These are phyloP conservation scores for Quercus aquifolioides DNA, from an alignment of 306 rosid genomes.

Conservation along the genomic window DNA sequence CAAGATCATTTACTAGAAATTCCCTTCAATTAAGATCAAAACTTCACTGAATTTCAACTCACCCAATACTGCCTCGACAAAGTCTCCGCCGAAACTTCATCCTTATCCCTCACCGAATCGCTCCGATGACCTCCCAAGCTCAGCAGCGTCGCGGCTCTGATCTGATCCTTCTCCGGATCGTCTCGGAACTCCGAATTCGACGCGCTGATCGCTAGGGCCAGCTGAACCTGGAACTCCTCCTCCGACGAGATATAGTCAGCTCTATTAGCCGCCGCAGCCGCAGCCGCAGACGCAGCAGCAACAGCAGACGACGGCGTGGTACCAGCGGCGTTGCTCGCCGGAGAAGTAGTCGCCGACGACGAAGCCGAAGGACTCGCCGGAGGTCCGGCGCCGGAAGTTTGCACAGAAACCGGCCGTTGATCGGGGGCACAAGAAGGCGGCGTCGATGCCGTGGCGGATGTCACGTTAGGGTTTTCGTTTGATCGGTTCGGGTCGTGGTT, in stretches of 20 bases:
- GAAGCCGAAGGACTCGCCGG: constrained; percentile 45
- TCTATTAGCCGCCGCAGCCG: constrained; percentile 33
- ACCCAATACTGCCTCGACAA: constrained; percentile 97
- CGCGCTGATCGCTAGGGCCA: constrained; percentile 97
- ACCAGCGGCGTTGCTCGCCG: constrained; percentile 8
- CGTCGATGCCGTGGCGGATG: constrained; percentile 34
- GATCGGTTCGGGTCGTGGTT: constrained; percentile 74
- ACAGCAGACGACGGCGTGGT: background rate
- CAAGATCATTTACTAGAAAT: constrained; percentile 15
- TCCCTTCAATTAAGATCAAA: background rate
- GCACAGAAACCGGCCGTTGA: constrained; percentile 27
- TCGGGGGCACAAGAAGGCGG: constrained; percentile 51
- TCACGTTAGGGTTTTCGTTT: constrained; percentile 43
- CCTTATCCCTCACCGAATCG: constrained; percentile 48
- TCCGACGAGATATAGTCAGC: constrained; percentile 80
- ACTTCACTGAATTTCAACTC: constrained; percentile 15
- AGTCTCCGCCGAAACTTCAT: constrained; percentile 54
- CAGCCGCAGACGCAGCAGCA: constrained; percentile 16
- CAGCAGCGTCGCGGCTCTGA: constrained; percentile 80
- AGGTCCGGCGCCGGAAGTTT: constrained; percentile 36
- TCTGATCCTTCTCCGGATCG: constrained; percentile 94
- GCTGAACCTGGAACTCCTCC: constrained; percentile 97
- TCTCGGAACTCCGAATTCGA: constrained; percentile 80
- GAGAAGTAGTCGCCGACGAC: constrained; percentile 36
- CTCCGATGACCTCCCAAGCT: constrained; percentile 66